phyloP scores from a whole-genome alignment of 148 eudicot genomes.

The Arbutus unedo region DNA sequence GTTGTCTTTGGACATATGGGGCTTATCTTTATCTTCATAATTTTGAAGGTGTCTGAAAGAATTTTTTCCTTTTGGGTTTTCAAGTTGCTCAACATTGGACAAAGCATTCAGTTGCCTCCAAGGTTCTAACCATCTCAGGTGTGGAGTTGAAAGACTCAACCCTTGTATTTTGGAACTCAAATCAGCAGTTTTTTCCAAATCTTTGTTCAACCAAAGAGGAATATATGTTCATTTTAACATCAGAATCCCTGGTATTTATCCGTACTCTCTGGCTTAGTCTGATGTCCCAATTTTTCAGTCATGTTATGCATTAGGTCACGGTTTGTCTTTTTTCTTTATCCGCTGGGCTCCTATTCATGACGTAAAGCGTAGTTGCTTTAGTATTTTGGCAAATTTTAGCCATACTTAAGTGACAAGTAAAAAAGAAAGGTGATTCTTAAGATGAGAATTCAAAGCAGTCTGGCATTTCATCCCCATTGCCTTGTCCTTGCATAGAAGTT shows the following conservation, averaged over 20 bases:
- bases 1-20: not conserved
- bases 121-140: not conserved
- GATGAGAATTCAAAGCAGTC: not conserved
- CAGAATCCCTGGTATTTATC: not conserved
- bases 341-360: not conserved
- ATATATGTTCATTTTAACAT: not conserved
- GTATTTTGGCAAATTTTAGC: not conserved
- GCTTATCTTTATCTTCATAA: not conserved
- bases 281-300: not conserved
- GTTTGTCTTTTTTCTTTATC: not conserved
- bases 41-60: not conserved
- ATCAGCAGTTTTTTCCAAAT: not conserved
- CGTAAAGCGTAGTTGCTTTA: not conserved
- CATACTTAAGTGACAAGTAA: not conserved
- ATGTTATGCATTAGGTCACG: not conserved
- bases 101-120: not conserved
- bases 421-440: not conserved
- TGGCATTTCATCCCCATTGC: not conserved
- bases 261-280: not conserved
- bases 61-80: not conserved
- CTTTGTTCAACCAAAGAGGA: not conserved
- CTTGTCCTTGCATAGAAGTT: not conserved
- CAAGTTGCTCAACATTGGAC: not conserved
- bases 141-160: not conserved
- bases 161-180: not conserved